Percentiles rank a stretch among this genome's conserved stretches.
Conservation (phyloP, 1,284 basidiomycete species). For the Megacollybia platyphylla region DNA sequence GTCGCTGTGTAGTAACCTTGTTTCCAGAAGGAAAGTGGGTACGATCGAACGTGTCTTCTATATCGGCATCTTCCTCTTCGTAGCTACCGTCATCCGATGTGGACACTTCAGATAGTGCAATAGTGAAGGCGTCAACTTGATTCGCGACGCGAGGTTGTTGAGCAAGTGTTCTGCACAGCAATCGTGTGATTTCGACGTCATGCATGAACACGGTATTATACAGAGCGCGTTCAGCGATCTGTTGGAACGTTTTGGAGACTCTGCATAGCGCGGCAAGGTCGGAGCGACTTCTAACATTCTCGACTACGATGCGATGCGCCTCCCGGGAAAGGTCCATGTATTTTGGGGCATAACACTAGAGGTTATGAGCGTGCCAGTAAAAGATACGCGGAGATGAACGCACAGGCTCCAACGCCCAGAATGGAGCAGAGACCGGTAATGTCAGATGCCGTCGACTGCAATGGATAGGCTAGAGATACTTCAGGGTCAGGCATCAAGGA, state of each 20-base stretch:
- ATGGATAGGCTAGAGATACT: too few relatives aligned
- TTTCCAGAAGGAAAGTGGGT: background rate
- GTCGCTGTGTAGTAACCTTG: background rate
- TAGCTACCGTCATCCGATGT: conserved; percentile 10
- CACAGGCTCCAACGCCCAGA: background rate
- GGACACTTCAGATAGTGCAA: conserved; percentile 18
- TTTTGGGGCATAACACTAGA: conserved; percentile 20
- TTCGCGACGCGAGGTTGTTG: conserved; percentile 29
- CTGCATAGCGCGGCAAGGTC: conserved; percentile 43
- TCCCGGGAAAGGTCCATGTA: conserved; percentile 47
- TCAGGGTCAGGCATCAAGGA: too few relatives aligned
- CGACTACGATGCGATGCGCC: conserved; percentile 41
- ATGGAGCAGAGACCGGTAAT: background rate
- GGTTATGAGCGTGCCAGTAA: background rate
- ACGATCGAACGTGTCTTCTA: background rate
- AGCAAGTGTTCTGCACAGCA: conserved; percentile 33
- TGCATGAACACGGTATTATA: conserved; percentile 44
- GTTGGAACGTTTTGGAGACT: conserved; percentile 40
- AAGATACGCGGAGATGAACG: background rate
- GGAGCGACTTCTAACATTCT: conserved; percentile 30
- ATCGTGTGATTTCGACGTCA: conserved; percentile 21
- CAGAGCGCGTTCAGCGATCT: conserved; percentile 39
- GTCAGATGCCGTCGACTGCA: too few relatives aligned
- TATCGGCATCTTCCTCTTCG: conserved; percentile 8
- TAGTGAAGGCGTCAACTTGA: conserved; percentile 40